Evolutionary conservation across 345 rosid species (phyloP).

Genomic region (Eutrema heterophyllum): DNA sequence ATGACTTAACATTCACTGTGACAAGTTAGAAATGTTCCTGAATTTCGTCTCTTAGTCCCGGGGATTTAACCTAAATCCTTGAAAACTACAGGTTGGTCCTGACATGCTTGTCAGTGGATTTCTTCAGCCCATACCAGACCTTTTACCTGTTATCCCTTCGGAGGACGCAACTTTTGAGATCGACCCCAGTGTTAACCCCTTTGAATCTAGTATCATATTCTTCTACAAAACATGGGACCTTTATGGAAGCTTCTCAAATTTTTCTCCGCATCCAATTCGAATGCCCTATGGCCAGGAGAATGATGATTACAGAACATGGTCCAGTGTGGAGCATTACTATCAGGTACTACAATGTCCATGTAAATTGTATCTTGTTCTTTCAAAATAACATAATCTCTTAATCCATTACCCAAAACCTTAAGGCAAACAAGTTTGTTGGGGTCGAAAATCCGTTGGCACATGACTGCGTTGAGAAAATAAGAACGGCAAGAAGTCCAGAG

Average conservation of each 20-base stretch:
- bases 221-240: conserved; percentile 96
- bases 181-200: conserved; percentile 72
- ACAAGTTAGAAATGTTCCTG: not conserved
- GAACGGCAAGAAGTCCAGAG: conserved; percentile 73
- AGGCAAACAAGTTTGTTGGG: conserved; percentile 65
- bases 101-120: conserved; percentile 93
- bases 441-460: conserved; percentile 48
- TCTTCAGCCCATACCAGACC: conserved; percentile 90
- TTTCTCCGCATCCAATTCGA: conserved; percentile 81
- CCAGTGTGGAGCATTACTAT: conserved; percentile 79
- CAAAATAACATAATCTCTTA: not conserved
- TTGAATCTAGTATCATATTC: conserved; percentile 69
- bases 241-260: conserved; percentile 87
- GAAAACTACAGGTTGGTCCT: conserved; percentile 65
- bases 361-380: conserved; percentile 10
- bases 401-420: conserved; percentile 9
- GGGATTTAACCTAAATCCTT: conserved; percentile 10
- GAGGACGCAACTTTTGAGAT: conserved; percentile 75
- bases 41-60: not conserved
- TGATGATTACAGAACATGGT: conserved; percentile 62
- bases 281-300: conserved; percentile 42
- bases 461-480: conserved; percentile 58
- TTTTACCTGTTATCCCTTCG: conserved; percentile 72
- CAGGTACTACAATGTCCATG: conserved; percentile 49
- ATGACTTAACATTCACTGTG: not conserved